Base-by-base conservation (phyloP, 1,284 basidiomycete genomes). In the Cryptococcus sp. region DNA sequence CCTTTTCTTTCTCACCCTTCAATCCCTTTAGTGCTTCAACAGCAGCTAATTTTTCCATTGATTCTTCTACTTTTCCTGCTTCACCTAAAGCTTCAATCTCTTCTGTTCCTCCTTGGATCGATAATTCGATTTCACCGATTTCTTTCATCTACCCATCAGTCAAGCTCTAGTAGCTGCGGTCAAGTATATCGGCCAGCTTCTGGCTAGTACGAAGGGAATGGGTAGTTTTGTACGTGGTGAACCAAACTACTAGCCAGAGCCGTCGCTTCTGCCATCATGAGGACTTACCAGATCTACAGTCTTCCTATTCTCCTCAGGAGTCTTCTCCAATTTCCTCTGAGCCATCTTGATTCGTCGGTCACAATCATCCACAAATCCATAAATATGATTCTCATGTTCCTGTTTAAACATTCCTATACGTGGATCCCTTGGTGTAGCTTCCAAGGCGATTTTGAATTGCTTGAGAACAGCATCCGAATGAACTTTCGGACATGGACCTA, bases 281-380 rank as follows among this genome's bases (percentile, higher is more conserved):
- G 32, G 5, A 73, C 78, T 59, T 64, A 88, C 88, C 79, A 98
- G 77, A 74, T 94, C 93, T 21, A 96, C 96, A 28, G 94, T 98
- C 77, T 96, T 93, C 48, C 91, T 91, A 73, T 98, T 98, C 80
- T 99, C 96, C 77, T 98, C 96, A 10, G 96, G 96, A 21, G 96
- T 98, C 80, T 98, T 98, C 79, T 98, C 96, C 66, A 99, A 78
- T 66, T 96, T 82, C 59, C 92, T 83, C 74, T 98, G 94, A 52
- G 91, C 91, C 41, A 90, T 84, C 44, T 90, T 80, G 76, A 99
- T 98, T 68, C 94, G 83, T 63, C 96, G 81, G 80, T 99, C 96
- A 76, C 94, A 98, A 73, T 98, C 96, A 66, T 96, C 92, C 57
- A 99, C 91, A 74, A 98, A 98, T 3, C 85, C 81, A 67, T 93